Conservation (phyloP, 148 eudicot species). For the Silene conica region DNA sequence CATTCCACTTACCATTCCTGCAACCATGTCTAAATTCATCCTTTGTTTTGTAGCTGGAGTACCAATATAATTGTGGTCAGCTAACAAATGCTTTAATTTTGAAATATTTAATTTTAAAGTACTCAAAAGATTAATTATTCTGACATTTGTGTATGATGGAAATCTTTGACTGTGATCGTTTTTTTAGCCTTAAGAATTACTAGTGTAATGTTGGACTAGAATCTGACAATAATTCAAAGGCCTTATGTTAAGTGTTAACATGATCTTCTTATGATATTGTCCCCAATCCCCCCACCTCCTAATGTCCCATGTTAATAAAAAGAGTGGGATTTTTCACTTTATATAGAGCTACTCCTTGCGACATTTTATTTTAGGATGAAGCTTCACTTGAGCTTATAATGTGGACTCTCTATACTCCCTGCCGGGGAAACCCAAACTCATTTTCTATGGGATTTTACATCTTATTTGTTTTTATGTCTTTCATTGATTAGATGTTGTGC, state of each 20-base stretch:
- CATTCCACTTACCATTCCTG: too few species aligned
- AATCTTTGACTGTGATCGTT: neutral
- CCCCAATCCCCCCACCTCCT: neutral
- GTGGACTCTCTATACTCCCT: neutral
- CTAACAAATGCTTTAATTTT: too few species aligned
- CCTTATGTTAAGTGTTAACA: neutral
- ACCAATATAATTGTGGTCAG: too few species aligned
- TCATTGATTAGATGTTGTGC: neutral
- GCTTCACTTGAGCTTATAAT: neutral
- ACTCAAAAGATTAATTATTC: too few species aligned
- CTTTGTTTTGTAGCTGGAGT: too few species aligned
- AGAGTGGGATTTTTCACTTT: neutral
- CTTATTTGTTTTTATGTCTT: neutral
- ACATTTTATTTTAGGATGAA: neutral
- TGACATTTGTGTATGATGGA: too few species aligned
- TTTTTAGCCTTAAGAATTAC: too few species aligned
- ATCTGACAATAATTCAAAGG: neutral
- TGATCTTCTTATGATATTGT: neutral
- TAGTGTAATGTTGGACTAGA: neutral
- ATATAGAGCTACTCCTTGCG: neutral
- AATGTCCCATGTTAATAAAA: neutral
- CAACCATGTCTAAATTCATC: too few species aligned
- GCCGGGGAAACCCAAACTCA: neutral
- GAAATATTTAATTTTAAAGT: too few species aligned
- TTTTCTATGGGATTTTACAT: neutral